Conservation (phyloP, 371 early-diverging fungal genomes). For the Mortierella sp. region DNA sequence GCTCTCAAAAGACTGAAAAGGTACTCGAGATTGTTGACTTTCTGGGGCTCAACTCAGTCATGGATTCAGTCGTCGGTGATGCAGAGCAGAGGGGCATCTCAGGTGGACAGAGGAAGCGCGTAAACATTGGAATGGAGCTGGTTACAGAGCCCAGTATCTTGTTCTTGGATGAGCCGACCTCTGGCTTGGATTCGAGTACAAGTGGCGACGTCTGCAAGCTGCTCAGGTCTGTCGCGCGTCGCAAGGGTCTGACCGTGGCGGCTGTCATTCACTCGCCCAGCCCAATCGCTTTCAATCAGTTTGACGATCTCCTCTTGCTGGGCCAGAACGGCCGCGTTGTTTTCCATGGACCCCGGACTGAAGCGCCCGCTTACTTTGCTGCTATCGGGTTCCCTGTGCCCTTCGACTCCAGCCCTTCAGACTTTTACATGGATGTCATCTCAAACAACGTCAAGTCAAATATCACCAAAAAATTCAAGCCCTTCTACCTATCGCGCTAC, state of each 20-base stretch:
- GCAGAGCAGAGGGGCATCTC: conserved; percentile 80
- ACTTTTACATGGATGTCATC: conserved; percentile 78
- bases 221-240: conserved; percentile 66
- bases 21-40: conserved; percentile 74
- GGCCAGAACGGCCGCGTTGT: conserved; percentile 75
- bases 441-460: conserved; percentile 55
- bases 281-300: conserved; percentile 70
- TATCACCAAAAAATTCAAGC: conserved; percentile 54
- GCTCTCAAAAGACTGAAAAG: conserved; percentile 62
- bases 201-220: conserved; percentile 75
- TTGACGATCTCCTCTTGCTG: conserved; percentile 79
- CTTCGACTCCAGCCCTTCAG: conserved; percentile 66
- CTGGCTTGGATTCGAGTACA: conserved; percentile 84
- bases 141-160: conserved; percentile 90
- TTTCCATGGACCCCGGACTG: conserved; percentile 70
- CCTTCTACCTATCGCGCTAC: conserved; percentile 44
- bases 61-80: conserved; percentile 81
- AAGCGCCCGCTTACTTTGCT: conserved; percentile 66
- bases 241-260: conserved; percentile 74
- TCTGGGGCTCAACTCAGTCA: conserved; percentile 73
- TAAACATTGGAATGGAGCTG: conserved; percentile 90
- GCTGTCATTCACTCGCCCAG: conserved; percentile 85
- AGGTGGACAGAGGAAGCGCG: conserved; percentile 90
- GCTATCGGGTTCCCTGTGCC: conserved; percentile 71
- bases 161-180: conserved; percentile 95